These are phyloP conservation scores for Dendrocalamus latiflorus DNA, from an alignment of 202 grass and related monocot species.

Conservation along the genomic window DNA sequence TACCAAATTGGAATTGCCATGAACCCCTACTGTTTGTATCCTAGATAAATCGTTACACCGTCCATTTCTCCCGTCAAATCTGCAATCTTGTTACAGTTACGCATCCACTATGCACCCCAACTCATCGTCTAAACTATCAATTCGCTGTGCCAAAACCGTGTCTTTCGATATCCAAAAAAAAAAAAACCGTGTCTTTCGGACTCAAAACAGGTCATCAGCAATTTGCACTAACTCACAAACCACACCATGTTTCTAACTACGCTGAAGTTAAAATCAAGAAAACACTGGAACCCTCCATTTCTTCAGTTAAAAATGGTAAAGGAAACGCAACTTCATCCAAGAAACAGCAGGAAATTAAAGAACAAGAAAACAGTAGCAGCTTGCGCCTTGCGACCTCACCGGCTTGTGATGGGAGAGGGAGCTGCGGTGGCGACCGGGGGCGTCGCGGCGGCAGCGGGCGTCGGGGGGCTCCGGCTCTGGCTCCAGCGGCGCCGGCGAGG, in stretches of 20 bases:
- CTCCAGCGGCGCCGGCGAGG: slow-evolving; percentile 28
- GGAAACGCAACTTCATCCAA: background rate
- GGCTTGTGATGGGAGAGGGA: slow-evolving; percentile 23
- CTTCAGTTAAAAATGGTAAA: background rate
- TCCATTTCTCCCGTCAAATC: background rate
- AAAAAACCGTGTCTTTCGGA: background rate
- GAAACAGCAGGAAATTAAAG: background rate
- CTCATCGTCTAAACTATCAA: background rate
- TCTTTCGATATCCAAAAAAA: no score
- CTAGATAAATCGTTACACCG: background rate
- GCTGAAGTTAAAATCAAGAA: background rate
- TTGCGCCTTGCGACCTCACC: slow-evolving; percentile 19
- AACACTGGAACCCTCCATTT: background rate
- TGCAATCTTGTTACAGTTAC: background rate
- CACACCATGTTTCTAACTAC: background rate
- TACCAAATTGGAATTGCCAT: background rate
- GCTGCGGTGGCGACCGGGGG: background rate
- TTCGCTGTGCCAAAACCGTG: background rate
- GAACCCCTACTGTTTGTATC: background rate
- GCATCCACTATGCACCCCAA: background rate
- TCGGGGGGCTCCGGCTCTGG: background rate
- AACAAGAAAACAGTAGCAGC: background rate
- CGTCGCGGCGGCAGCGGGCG: background rate
- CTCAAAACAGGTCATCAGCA: background rate
- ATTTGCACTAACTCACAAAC: background rate